Percentiles rank a stretch among this genome's conserved stretches.
phyloP scores from a whole-genome alignment of 1,284 basidiomycete genomes.

The Ustilago trichophora region DNA sequence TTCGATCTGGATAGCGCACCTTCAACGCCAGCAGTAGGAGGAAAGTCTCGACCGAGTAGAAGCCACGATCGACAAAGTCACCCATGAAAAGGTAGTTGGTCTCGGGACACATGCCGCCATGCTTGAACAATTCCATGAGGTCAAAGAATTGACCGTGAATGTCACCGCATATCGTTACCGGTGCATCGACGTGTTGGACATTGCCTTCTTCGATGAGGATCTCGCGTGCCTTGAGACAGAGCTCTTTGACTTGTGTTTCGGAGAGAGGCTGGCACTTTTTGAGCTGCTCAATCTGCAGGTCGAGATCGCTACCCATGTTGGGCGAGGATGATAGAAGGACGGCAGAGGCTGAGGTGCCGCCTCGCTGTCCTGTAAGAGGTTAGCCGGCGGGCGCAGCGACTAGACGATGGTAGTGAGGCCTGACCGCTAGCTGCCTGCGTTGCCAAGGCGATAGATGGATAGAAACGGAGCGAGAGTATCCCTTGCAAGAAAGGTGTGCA shows the following conservation, averaged over 20 bases:
- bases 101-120: conserved; percentile 92
- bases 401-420: not conserved
- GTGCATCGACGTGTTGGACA: conserved; percentile 93
- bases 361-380: conserved; percentile 11
- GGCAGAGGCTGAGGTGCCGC: conserved; percentile 18
- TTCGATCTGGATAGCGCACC: conserved; percentile 95
- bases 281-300: conserved; percentile 62
- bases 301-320: conserved; percentile 53
- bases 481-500: not conserved
- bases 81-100: conserved; percentile 99
- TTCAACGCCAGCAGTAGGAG: conserved; percentile 92
- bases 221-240: conserved; percentile 94
- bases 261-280: conserved; percentile 59
- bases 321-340: not conserved
- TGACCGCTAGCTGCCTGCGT: too few relatives aligned
- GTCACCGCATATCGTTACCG: conserved; percentile 98
- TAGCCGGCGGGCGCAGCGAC: not conserved
- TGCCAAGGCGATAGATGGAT: too few relatives aligned
- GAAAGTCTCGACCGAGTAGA: conserved; percentile 97
- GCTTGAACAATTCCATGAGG: conserved; percentile 93
- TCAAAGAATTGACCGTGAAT: conserved; percentile 99
- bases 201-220: conserved; percentile 95
- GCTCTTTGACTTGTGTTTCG: conserved; percentile 65
- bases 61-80: conserved; percentile 75
- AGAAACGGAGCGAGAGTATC: too few relatives aligned